Base-by-base conservation (phyloP, 192 early-diverging fungal species). In the Mortierella hygrophila region DNA sequence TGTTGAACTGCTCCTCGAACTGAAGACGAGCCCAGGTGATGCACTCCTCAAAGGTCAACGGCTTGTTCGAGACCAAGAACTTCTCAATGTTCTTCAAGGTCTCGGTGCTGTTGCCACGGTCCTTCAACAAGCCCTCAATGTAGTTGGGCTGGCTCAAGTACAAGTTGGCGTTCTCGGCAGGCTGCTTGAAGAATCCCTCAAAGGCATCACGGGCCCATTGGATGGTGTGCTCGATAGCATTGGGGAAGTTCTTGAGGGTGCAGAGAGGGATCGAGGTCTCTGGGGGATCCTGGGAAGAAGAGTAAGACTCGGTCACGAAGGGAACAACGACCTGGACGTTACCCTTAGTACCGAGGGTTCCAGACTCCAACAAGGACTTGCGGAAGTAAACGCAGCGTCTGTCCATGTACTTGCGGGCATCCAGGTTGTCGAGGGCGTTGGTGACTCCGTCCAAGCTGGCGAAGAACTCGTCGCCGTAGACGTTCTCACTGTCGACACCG, bases 241-340 rank as follows among this genome's bases (percentile, higher is more conserved):
- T 96, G 70, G 96, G 96, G 91, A 97, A 97, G 85, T 96, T 96
- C 92, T 96, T 96, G 68, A 97, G 89, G 32, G 96, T 97, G 91
- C 96, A 97, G 79, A 94, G 94, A 55, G 96, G 96, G 69, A 96
- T 97, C 41, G 96, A 94, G 91, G 97, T 99, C 89, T 99, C 99
- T 55, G 97, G 97, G 0, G 99, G 99, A 88, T 99, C 99, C 78
- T 97, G 96, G 52, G 98, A 99, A 29, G 97, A 99, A 5, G 97
- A 97, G 91, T 99, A 99, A 13, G 98, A 98, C 91, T 99, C 99
- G 9, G 99, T 99, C 79, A 99, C 84, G 88, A 92, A 93, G 21
- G 99, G 99, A 86, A 99, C 89, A 21, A 99, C 94, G 21, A 99
- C 97, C 90, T 99, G 99, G 15, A 97, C 98, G 92, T 99, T 99